phyloP scores from a whole-genome alignment of 169 alveolate species.

The Cryptosporidium meleagridis region DNA sequence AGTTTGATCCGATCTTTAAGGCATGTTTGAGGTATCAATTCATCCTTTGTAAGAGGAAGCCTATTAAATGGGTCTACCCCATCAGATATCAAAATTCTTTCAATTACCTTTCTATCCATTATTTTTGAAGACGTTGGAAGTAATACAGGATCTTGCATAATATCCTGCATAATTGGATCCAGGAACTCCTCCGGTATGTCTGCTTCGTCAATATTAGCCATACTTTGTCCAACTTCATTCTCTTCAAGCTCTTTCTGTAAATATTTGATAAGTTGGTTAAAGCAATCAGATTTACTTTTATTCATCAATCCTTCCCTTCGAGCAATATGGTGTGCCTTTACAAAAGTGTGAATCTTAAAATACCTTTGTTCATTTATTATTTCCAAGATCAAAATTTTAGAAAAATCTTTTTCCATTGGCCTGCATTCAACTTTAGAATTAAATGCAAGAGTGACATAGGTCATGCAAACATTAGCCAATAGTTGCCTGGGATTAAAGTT shows the following conservation, averaged over 20 bases:
- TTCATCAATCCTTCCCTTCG: slow-evolving; percentile 82
- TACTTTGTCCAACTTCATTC: slow-evolving; percentile 55
- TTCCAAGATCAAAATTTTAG: slow-evolving; percentile 58
- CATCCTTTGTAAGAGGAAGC: slow-evolving; percentile 87
- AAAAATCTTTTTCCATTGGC: slow-evolving; percentile 42
- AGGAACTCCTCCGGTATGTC: slow-evolving; percentile 91
- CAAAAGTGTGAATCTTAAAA: slow-evolving; percentile 82
- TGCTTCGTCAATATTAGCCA: slow-evolving; percentile 73
- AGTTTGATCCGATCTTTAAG: slow-evolving; percentile 85
- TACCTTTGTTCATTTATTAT: slow-evolving; percentile 83
- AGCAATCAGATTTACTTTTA: slow-evolving; percentile 50
- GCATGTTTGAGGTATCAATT: slow-evolving; percentile 88
- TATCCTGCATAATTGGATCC: slow-evolving; percentile 91
- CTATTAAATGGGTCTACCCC: slow-evolving; percentile 93
- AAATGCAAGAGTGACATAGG: slow-evolving; percentile 78
- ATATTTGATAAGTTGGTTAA: slow-evolving; percentile 72
- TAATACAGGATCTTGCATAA: slow-evolving; percentile 93
- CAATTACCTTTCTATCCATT: slow-evolving; percentile 91
- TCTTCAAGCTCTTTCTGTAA: slow-evolving; percentile 67
- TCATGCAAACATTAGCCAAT: slow-evolving; percentile 82
- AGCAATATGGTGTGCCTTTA: slow-evolving; percentile 82
- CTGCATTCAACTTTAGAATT: slow-evolving; percentile 32
- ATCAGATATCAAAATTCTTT: slow-evolving; percentile 91
- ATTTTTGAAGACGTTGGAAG: slow-evolving; percentile 90
- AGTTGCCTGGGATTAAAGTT: slow-evolving; percentile 87